Evolutionary conservation across 1,139 yeast genomes (phyloP).

Genomic region (Lodderomyces margitis): DNA sequence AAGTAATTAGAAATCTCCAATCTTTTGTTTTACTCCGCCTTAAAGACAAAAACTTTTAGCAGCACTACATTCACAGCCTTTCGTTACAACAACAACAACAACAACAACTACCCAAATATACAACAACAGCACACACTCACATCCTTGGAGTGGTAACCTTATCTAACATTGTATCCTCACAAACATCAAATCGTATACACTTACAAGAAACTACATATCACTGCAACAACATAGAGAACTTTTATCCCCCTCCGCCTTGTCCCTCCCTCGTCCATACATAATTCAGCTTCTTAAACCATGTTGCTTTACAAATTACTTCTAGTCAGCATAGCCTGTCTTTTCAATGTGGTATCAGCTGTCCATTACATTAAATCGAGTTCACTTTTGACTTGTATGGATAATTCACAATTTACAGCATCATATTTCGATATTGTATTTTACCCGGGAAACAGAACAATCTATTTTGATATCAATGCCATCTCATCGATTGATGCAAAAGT

Average conservation of each 20-base stretch:
- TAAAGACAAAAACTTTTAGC: not conserved
- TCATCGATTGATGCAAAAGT: constrained; percentile 73
- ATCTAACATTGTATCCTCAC: too few relatives aligned
- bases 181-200: too few relatives aligned
- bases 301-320: not conserved
- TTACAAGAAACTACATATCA: too few relatives aligned
- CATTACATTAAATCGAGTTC: constrained; percentile 57
- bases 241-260: not conserved
- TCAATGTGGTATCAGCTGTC: constrained; percentile 19
- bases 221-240: too few relatives aligned
- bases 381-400: constrained; percentile 88
- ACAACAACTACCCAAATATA: not conserved
- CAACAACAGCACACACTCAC: constrained; percentile 1
- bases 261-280: not conserved
- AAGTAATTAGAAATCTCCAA: too few relatives aligned
- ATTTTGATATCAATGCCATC: constrained; percentile 71
- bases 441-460: constrained; percentile 62
- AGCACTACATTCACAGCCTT: not conserved
- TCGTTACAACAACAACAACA: not conserved
- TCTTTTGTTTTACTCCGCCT: not conserved
- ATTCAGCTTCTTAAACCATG: too few relatives aligned
- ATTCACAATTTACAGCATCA: constrained; percentile 87
- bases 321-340: constrained; percentile 10
- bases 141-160: too few relatives aligned
- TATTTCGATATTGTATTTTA: constrained; percentile 72